Percentiles rank a stretch among this genome's conserved stretches.
phyloP scores from a whole-genome alignment of 1,284 basidiomycete genomes.

The Tetrapyrgos nigripes region DNA sequence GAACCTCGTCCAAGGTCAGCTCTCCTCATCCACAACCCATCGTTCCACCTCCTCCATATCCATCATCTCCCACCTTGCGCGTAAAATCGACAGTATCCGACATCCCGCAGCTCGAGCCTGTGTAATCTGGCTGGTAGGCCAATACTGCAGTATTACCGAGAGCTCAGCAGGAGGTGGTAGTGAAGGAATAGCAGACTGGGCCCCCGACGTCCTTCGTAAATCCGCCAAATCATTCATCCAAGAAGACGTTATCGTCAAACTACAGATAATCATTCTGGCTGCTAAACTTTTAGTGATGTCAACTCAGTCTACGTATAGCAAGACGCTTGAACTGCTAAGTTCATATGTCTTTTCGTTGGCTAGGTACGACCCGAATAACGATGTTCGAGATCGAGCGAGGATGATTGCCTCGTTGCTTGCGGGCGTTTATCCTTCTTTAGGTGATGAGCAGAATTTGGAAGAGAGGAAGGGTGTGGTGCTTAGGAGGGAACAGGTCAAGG shows the following conservation, averaged over 20 bases:
- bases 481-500: slow-evolving; percentile 79
- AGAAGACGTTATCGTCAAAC: slow-evolving; percentile 76
- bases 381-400: slow-evolving; percentile 87
- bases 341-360: slow-evolving; percentile 85
- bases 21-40: slow-evolving; percentile 42
- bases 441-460: slow-evolving; percentile 45
- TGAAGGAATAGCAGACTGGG: slow-evolving; percentile 65
- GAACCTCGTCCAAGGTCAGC: slow-evolving; percentile 76
- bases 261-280: slow-evolving; percentile 84
- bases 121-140: slow-evolving; percentile 90
- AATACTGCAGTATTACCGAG: slow-evolving; percentile 64
- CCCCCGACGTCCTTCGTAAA: slow-evolving; percentile 85
- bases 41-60: slow-evolving; percentile 56
- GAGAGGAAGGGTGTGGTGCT: slow-evolving; percentile 76
- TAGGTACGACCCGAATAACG: slow-evolving; percentile 86
- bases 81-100: slow-evolving; percentile 77
- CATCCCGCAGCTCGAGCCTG: slow-evolving; percentile 84
- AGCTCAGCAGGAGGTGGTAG: slow-evolving; percentile 29
- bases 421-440: slow-evolving; percentile 51
- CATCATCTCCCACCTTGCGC: slow-evolving; percentile 79
- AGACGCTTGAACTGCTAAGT: slow-evolving; percentile 58
- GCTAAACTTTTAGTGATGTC: slow-evolving; percentile 81
- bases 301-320: slow-evolving; percentile 37
- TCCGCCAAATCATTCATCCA: slow-evolving; percentile 72
- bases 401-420: slow-evolving; percentile 78